phyloP scores from a whole-genome alignment of 306 rosid genomes.

The Dalbergia cultrata region DNA sequence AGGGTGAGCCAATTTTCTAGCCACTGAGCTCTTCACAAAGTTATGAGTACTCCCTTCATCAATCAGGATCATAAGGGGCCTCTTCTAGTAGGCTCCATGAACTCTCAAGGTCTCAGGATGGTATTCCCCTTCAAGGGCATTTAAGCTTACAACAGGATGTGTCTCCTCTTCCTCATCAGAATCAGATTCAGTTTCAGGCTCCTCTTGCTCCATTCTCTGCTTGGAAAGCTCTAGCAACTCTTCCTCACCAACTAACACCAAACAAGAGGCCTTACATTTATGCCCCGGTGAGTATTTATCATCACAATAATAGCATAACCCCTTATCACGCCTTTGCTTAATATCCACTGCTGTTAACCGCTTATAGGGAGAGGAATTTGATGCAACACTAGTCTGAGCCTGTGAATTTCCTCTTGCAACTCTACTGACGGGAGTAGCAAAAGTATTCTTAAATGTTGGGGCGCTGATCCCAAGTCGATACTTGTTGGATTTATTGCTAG shows the following conservation, averaged over 20 bases:
- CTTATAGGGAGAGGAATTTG: neutral
- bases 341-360: neutral
- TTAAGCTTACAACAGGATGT: neutral
- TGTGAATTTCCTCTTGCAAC: no score
- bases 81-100: accelerated
- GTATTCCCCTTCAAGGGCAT: neutral
- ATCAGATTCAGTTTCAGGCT: accelerated
- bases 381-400: no score
- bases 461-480: no score
- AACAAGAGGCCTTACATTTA: neutral
- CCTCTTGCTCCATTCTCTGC: neutral
- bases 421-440: no score
- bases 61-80: neutral
- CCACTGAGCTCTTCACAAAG: neutral
- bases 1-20: neutral
- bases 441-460: no score
- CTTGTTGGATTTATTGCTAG: no score
- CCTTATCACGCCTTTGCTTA: no score
- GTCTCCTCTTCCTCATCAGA: neutral
- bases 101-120: neutral
- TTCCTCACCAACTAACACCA: neutral
- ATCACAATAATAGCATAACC: neutral
- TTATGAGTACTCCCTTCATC: neutral
- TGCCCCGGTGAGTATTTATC: neutral
- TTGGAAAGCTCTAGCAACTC: neutral